Conservation (phyloP, 768 basidiomycete genomes). For the Hypsizygus marmoreus region DNA sequence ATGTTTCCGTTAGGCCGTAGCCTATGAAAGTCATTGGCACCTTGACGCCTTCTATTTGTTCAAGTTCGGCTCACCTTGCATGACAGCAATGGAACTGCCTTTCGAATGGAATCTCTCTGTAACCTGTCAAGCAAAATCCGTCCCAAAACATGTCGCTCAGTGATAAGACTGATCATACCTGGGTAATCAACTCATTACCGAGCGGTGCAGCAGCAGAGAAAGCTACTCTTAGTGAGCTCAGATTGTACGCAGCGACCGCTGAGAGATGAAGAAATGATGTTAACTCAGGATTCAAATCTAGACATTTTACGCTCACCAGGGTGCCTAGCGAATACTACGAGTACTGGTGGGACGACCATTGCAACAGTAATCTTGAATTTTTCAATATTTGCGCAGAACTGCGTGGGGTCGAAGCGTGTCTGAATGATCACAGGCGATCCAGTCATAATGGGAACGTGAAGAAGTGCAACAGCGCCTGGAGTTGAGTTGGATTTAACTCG, state of each 20-base stretch:
- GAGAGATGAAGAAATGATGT: not conserved
- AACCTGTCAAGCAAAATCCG: conserved; percentile 32
- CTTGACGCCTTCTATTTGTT: not conserved
- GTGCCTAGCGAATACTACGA: conserved; percentile 73
- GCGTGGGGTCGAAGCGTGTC: conserved; percentile 68
- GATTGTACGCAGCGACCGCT: conserved; percentile 69
- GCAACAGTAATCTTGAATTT: conserved; percentile 60
- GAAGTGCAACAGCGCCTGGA: conserved; percentile 60
- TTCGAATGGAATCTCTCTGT: conserved; percentile 35
- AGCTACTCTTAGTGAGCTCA: conserved; percentile 57
- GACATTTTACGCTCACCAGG: conserved; percentile 54
- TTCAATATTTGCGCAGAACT: conserved; percentile 67
- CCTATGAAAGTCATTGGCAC: conserved; percentile 35
- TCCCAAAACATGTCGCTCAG: not conserved
- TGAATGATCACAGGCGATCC: conserved; percentile 60
- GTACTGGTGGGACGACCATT: conserved; percentile 80
- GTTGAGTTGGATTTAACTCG: too few relatives aligned
- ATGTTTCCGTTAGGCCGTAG: conserved; percentile 83
- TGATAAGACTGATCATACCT: conserved; percentile 40
- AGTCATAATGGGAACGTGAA: conserved; percentile 54
- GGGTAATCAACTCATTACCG: conserved; percentile 58
- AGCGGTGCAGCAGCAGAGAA: conserved; percentile 84
- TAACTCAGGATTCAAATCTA: not conserved
- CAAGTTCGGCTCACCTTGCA: conserved; percentile 49
- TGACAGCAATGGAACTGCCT: conserved; percentile 38